Conservation (phyloP, 208 protist species). For the Crithidia mellificae region DNA sequence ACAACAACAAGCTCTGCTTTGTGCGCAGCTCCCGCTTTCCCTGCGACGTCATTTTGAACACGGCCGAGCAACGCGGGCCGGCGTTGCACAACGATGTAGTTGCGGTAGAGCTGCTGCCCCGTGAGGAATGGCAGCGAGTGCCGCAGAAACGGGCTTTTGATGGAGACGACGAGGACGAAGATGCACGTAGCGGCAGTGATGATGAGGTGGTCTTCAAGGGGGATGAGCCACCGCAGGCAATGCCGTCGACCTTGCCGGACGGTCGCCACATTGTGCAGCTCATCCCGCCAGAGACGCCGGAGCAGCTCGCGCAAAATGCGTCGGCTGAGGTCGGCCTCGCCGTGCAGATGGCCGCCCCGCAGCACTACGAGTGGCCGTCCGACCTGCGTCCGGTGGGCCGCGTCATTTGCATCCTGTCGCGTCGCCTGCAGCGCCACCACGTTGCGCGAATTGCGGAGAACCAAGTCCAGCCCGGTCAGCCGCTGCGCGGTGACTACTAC, state of each 20-base stretch:
- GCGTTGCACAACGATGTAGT: conserved; percentile 70
- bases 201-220: no score
- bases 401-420: conserved; percentile 54
- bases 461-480: conserved; percentile 37
- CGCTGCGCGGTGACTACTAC: conserved; percentile 43
- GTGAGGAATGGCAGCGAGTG: conserved; percentile 16
- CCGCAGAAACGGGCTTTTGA: background rate
- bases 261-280: conserved; percentile 47
- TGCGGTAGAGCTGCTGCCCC: conserved; percentile 53
- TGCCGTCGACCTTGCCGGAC: conserved; percentile 47
- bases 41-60: conserved; percentile 57
- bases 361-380: conserved; percentile 33
- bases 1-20: conserved; percentile 52
- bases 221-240: conserved; percentile 15
- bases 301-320: background rate
- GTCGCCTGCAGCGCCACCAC: conserved; percentile 37
- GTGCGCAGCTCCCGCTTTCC: conserved; percentile 47
- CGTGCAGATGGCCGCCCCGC: conserved; percentile 31
- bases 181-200: no score
- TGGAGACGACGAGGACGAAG: conserved; percentile 11
- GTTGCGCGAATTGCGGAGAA: conserved; percentile 47
- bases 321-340: conserved; percentile 37
- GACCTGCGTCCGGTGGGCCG: conserved; percentile 34
- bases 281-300: conserved; percentile 27
- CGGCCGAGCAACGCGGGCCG: conserved; percentile 26